phyloP scores from a whole-genome alignment of 2,329 filamentous ascomycete species.

The Cercospora brassicicola region DNA sequence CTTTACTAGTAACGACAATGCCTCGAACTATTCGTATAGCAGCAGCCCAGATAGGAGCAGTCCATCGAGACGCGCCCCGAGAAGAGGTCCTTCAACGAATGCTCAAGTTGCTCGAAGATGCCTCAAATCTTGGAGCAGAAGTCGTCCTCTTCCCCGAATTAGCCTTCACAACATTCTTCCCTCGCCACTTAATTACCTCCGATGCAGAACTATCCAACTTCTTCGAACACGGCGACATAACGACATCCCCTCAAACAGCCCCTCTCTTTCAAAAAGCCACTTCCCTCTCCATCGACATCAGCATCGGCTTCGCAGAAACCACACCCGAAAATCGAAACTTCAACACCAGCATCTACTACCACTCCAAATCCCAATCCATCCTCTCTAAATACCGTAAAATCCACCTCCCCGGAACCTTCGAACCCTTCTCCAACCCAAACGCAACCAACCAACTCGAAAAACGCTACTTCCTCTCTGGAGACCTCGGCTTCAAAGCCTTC shows the following conservation, averaged over 20 bases:
- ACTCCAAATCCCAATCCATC: constrained; percentile 44
- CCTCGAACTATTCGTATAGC: constrained; percentile 48
- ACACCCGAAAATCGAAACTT: constrained; percentile 47
- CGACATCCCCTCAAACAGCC: constrained; percentile 45
- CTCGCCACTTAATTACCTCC: constrained; percentile 51
- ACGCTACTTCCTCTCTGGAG: constrained; percentile 53
- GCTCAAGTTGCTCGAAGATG: constrained; percentile 50
- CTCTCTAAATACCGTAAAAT: constrained; percentile 57
- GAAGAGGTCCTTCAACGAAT: constrained; percentile 49
- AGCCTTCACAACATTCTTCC: constrained; percentile 58
- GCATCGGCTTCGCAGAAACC: constrained; percentile 54
- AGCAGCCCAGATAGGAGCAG: constrained; percentile 55
- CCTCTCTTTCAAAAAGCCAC: constrained; percentile 52
- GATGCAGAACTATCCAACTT: constrained; percentile 47
- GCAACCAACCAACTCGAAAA: constrained; percentile 57
- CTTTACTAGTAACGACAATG: constrained; percentile 30
- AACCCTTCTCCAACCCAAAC: constrained; percentile 49
- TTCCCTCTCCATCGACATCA: constrained; percentile 52
- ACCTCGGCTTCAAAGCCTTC: constrained; percentile 56
- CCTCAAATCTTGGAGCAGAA: constrained; percentile 46
- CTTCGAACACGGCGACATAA: constrained; percentile 51
- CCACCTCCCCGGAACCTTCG: constrained; percentile 54
- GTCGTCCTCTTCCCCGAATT: constrained; percentile 56
- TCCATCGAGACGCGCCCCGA: constrained; percentile 45
- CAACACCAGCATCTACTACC: constrained; percentile 55